Percentiles rank a stretch among this genome's conserved stretches.
phyloP scores from a whole-genome alignment of 306 rosid species.

The Pterocarpus macrocarpus region DNA sequence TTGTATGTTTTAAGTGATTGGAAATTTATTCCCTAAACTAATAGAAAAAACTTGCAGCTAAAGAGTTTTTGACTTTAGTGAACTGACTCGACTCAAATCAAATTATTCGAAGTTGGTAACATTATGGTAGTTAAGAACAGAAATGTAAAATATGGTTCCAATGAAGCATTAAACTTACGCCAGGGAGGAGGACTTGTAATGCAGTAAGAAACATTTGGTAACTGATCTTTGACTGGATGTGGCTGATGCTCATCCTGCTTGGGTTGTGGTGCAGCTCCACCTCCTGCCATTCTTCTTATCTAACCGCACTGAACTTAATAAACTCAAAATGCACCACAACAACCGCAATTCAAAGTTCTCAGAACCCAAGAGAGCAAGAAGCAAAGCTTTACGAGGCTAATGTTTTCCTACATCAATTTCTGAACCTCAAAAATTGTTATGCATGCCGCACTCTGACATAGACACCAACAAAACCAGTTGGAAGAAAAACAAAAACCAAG shows the following conservation, averaged over 20 bases:
- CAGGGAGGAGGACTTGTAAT: conserved; percentile 99
- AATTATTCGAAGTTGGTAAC: no score
- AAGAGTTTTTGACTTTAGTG: no score
- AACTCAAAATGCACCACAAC: conserved; percentile 17
- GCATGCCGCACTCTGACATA: conserved; percentile 33
- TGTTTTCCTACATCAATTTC: conserved; percentile 31
- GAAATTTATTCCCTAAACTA: no score
- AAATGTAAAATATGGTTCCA: background rate
- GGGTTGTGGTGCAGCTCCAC: conserved; percentile 80
- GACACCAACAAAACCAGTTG: conserved; percentile 17
- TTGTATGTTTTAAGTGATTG: background rate
- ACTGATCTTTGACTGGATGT: conserved; percentile 88
- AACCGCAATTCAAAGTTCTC: conserved; percentile 44
- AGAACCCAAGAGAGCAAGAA: conserved; percentile 27
- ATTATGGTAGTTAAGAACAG: no score
- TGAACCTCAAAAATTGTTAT: conserved; percentile 37
- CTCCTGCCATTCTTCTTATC: conserved; percentile 66
- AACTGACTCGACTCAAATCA: no score
- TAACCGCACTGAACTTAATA: conserved; percentile 12
- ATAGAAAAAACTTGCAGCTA: no score
- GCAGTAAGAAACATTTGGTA: conserved; percentile 88
- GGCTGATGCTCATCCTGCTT: conserved; percentile 93
- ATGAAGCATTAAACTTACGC: conserved; percentile 70
- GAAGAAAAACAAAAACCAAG: background rate
- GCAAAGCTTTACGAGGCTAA: background rate